A percentile compares a stretch with the other conserved stretches of the same genome.
These are phyloP conservation scores for Penicillium ochrochloron DNA, from an alignment of 495 filamentous ascomycete species.

Conservation along the genomic window DNA sequence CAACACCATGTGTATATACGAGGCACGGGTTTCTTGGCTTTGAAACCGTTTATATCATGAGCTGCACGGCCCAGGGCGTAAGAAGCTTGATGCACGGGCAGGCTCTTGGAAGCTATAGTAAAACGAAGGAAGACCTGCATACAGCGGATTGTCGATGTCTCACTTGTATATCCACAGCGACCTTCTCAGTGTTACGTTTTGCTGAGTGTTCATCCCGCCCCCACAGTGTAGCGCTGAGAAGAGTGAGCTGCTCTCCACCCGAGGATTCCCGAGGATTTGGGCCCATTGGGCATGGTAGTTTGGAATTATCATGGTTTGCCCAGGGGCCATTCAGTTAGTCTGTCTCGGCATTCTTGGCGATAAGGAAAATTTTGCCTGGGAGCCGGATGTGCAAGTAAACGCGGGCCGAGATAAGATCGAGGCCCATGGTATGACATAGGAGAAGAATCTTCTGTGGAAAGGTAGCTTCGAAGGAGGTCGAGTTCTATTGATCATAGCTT, in stretches of 20 bases:
- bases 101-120: background rate
- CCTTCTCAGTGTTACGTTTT: background rate
- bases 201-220: background rate
- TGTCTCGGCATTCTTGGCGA: conserved; percentile 10
- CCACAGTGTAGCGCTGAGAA: background rate
- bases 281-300: background rate
- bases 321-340: background rate
- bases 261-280: background rate
- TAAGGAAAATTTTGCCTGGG: background rate
- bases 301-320: background rate
- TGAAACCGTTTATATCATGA: background rate
- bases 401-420: conserved; percentile 6
- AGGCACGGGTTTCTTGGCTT: background rate
- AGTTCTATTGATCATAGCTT: background rate
- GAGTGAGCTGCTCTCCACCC: background rate
- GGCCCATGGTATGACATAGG: background rate
- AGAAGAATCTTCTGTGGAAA: background rate
- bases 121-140: background rate
- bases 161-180: background rate
- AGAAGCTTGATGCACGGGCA: background rate
- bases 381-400: background rate
- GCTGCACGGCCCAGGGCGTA: background rate
- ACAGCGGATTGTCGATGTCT: background rate
- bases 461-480: background rate
- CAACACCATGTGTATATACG: background rate